Percentiles rank a stretch among this genome's conserved stretches.
These are phyloP conservation scores for Theileria luwenshuni DNA, from an alignment of 169 alveolate species.

Conservation along the genomic window DNA sequence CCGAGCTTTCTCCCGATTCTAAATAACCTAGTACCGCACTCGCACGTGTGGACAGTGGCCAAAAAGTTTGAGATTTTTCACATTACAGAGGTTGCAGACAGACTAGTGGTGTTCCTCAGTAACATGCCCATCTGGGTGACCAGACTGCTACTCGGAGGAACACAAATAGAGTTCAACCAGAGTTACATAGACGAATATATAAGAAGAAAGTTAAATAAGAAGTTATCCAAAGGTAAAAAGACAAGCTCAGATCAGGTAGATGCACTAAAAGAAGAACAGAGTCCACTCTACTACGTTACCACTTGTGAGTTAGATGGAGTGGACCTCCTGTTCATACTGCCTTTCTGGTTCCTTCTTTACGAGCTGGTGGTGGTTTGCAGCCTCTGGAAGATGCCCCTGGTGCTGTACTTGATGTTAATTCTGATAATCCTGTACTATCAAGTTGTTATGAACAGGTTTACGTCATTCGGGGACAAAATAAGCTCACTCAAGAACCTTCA, in stretches of 20 bases:
- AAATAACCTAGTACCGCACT: slow-evolving; percentile 63
- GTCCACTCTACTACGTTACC: background rate
- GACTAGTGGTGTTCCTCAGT: slow-evolving; percentile 12
- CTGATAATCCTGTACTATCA: slow-evolving; percentile 40
- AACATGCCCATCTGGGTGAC: slow-evolving; percentile 54
- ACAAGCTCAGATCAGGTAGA: background rate
- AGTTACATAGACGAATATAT: background rate
- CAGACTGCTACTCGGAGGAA: slow-evolving; percentile 32
- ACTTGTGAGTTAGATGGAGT: slow-evolving; percentile 6
- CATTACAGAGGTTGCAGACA: slow-evolving; percentile 19
- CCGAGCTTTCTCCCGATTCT: slow-evolving; percentile 61
- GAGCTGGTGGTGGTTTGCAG: slow-evolving; percentile 44
- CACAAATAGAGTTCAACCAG: slow-evolving; percentile 1
- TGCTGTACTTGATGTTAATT: slow-evolving; percentile 9
- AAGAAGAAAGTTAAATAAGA: background rate
- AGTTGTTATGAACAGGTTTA: slow-evolving; percentile 3
- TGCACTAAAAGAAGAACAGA: background rate
- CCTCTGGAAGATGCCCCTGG: slow-evolving; percentile 25
- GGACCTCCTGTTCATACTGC: slow-evolving; percentile 24
- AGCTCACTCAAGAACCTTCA: background rate
- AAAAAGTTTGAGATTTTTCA: slow-evolving; percentile 71
- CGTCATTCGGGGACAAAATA: slow-evolving; percentile 5
- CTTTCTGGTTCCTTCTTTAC: slow-evolving; percentile 45
- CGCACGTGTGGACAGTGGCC: slow-evolving; percentile 67
- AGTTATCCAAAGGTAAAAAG: background rate